These are phyloP conservation scores for Wickerhamiella qilinensis DNA, from an alignment of 805 yeast genomes.

Conservation along the genomic window DNA sequence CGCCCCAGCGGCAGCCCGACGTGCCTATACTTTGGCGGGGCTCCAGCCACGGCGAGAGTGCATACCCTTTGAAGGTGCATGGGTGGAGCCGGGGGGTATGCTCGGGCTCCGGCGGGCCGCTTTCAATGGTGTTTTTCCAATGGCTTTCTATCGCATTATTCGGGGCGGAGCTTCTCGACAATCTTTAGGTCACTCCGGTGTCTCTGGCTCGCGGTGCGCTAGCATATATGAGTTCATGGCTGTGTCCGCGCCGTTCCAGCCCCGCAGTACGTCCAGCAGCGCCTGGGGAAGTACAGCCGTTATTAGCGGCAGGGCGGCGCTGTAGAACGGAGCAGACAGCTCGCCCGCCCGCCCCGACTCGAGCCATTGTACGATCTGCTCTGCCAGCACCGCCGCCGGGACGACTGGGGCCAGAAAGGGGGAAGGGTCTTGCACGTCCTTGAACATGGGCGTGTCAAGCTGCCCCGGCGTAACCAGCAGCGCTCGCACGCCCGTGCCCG, in stretches of 20 bases:
- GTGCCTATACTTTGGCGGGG: too few species aligned
- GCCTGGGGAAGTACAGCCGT: slow-evolving; percentile 53
- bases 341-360: slow-evolving; percentile 33
- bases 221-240: slow-evolving; percentile 9
- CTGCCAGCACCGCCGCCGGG: slow-evolving; percentile 46
- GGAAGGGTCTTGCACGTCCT: slow-evolving; percentile 50
- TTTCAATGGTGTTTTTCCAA: too few species aligned
- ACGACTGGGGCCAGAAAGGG: slow-evolving; percentile 56
- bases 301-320: slow-evolving; percentile 48
- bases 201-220: too few species aligned
- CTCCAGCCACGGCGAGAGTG: too few species aligned
- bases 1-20: too few species aligned
- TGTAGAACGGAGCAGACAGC: slow-evolving; percentile 51
- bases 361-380: slow-evolving; percentile 25
- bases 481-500: slow-evolving; percentile 43
- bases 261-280: slow-evolving; percentile 33
- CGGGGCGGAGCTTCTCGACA: too few species aligned
- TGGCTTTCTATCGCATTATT: too few species aligned
- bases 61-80: too few species aligned
- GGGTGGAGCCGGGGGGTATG: too few species aligned
- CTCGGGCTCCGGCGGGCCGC: too few species aligned
- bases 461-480: slow-evolving; percentile 69
- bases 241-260: slow-evolving; percentile 45
- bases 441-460: slow-evolving; percentile 51
- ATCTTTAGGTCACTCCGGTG: too few species aligned